Evolutionary conservation across 768 basidiomycete genomes (phyloP).

Genomic region (Lactifluus piperatus): DNA sequence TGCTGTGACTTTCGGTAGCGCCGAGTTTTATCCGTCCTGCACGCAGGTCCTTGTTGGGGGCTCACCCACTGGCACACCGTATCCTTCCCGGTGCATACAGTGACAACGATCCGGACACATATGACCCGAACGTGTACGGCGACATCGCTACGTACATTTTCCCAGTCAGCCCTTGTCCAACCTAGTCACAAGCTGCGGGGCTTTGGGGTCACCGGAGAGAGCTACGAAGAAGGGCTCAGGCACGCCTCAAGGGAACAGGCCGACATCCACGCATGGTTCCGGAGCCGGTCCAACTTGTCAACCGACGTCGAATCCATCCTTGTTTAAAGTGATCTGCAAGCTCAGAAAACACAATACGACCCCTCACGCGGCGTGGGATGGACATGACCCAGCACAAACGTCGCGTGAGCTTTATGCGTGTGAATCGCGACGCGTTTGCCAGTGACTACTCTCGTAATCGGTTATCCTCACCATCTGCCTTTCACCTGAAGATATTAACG

Average conservation of each 20-base stretch:
- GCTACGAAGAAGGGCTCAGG: too few relatives aligned
- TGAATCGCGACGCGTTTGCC: conserved; percentile 2
- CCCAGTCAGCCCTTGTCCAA: conserved; percentile 19
- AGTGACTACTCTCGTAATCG: neutral
- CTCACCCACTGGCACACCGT: conserved; percentile 46
- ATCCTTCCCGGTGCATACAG: conserved; percentile 66
- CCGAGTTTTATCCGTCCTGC: conserved; percentile 78
- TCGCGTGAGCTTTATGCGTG: conserved; percentile 3
- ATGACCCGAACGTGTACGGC: conserved; percentile 34
- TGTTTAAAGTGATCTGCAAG: neutral
- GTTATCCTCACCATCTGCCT: neutral
- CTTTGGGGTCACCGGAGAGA: too few relatives aligned
- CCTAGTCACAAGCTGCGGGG: conserved; percentile 3
- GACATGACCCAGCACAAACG: neutral
- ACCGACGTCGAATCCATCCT: neutral
- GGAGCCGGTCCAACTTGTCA: neutral
- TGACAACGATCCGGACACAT: conserved; percentile 64
- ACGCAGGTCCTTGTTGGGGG: conserved; percentile 46
- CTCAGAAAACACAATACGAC: conserved; percentile 9
- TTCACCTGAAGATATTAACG: neutral
- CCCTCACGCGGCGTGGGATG: too few relatives aligned
- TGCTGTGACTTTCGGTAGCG: conserved; percentile 44
- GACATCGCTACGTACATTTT: neutral
- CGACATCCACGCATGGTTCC: neutral
- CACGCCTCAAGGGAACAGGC: neutral